Evolutionary conservation across 2,329 filamentous ascomycete species (phyloP), one percentile per base, ranked within the genome.

Genomic region (Neoscytalidium dimidiatum): DNA sequence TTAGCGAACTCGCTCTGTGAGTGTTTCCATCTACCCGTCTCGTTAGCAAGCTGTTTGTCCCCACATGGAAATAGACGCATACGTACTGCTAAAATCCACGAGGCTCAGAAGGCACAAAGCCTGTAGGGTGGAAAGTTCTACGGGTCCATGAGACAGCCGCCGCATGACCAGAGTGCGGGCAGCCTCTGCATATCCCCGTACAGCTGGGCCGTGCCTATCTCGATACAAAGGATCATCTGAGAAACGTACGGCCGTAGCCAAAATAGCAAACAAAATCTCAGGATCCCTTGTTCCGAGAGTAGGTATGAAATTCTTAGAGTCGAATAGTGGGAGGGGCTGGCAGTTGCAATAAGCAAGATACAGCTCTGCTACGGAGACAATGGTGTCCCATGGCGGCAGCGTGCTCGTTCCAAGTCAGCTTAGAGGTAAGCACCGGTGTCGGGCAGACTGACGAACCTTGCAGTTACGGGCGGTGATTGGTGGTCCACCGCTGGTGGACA

Each of bases 281-380:
- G 70, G 70, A n/a, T 76, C 72, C 9, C 83, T 76, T 23, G 73
- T 68, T 14, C 72, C 67, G 6, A 84, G 69, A 41, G 74, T 80
- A 5, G 71, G 66, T 8, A 83, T 63, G 66, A 85, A 83, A 1
- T 68, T 74, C 3, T 74, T 72, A 11, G 75, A 69, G 19, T 78
- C 73, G 58, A 85, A 85, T 0, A 85, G 71, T 17, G 79, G 78
- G 23, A 85, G 72, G 5, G 83, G 82, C 58, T 85, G 83, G 26
- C 78, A 81, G 61, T 85, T 80, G 63, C 82, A 83, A 67, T 81
- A 84, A 4, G 75, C 69, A 3, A 84, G 67, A 68, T 84, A 85
- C 1, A 79, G 69, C 51, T 80, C 74, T 13, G 78, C 79, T 14
- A 80, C 71, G 4, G 71, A 70, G 8, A 62, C 35, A 9, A 52